These are phyloP conservation scores for Vanrija humicola DNA, from an alignment of 1,284 basidiomycete genomes.

Conservation along the genomic window DNA sequence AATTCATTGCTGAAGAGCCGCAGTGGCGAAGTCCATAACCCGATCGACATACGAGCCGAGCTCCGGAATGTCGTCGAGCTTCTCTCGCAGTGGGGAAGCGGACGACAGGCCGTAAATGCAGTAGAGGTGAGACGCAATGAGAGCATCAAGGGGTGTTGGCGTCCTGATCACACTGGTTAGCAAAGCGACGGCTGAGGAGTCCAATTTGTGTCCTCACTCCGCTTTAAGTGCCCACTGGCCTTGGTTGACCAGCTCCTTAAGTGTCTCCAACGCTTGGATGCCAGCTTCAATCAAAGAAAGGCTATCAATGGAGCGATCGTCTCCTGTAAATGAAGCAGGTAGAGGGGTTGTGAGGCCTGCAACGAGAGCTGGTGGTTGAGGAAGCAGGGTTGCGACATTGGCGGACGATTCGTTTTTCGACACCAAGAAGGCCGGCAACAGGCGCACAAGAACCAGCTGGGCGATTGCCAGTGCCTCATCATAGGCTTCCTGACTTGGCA, in stretches of 20 bases:
- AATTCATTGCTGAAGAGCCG: background rate
- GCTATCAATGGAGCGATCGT: slow-evolving; percentile 24
- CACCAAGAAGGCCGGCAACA: slow-evolving; percentile 32
- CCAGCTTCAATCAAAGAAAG: slow-evolving; percentile 23
- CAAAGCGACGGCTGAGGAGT: too few species aligned
- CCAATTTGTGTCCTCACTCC: slow-evolving; percentile 20
- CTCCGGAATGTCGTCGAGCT: slow-evolving; percentile 17
- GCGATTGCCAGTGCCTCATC: slow-evolving; percentile 38
- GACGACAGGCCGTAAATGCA: slow-evolving; percentile 28
- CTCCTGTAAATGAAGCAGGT: slow-evolving; percentile 40
- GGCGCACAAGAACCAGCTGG: slow-evolving; percentile 28
- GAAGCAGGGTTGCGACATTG: slow-evolving; percentile 19
- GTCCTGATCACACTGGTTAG: slow-evolving; percentile 16
- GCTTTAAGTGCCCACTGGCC: slow-evolving; percentile 34
- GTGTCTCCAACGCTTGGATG: slow-evolving; percentile 26
- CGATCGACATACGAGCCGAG: slow-evolving; percentile 30
- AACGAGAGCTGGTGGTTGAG: slow-evolving; percentile 31
- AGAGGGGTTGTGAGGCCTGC: slow-evolving; percentile 41
- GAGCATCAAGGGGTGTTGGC: slow-evolving; percentile 44
- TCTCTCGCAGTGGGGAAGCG: slow-evolving; percentile 17
- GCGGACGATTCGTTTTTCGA: slow-evolving; percentile 4
- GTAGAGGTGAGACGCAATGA: slow-evolving; percentile 44
- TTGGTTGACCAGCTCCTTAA: slow-evolving; percentile 14
- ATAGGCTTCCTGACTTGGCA: slow-evolving; percentile 36
- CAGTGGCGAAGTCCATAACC: slow-evolving; percentile 10